Evolutionary conservation across 2,329 filamentous ascomycete species (phyloP).

Genomic region (Proliferodiscus dingleyae): DNA sequence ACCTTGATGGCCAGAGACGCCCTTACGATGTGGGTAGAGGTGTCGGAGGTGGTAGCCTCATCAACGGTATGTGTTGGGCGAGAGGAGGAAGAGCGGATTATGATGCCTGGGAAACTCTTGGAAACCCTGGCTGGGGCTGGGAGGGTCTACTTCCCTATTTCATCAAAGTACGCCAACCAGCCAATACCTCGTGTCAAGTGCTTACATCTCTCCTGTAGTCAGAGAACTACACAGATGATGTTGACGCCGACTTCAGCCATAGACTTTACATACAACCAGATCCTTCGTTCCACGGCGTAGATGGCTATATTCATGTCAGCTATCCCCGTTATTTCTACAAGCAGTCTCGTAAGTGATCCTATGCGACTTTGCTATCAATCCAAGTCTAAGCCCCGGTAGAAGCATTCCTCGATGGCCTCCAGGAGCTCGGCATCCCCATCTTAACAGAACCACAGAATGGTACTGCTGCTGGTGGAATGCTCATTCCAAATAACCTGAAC

Average conservation of each 20-base stretch:
- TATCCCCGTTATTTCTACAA: conserved; percentile 38
- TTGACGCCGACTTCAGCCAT: conserved; percentile 20
- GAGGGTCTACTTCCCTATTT: conserved; percentile 38
- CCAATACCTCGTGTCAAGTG: neutral
- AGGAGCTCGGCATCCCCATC: conserved; percentile 35
- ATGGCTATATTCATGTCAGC: conserved; percentile 35
- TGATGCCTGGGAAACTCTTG: conserved; percentile 37
- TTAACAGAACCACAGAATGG: conserved; percentile 36
- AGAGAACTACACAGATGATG: conserved; percentile 33
- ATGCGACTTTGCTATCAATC: neutral
- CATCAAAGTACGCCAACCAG: conserved; percentile 29
- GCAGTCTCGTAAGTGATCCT: conserved; percentile 33
- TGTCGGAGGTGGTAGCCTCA: conserved; percentile 35
- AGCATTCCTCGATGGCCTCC: conserved; percentile 35
- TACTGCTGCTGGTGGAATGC: conserved; percentile 33
- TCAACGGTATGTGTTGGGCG: conserved; percentile 37
- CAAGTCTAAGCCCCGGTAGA: conserved; percentile 23
- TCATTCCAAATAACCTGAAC: conserved; percentile 37
- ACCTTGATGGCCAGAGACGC: conserved; percentile 21
- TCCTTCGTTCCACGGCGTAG: conserved; percentile 30
- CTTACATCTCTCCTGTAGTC: conserved; percentile 19
- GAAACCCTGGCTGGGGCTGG: conserved; percentile 34
- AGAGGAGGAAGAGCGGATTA: conserved; percentile 26
- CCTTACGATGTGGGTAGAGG: conserved; percentile 22
- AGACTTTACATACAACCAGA: conserved; percentile 28